Base-by-base conservation (phyloP, 2,329 filamentous ascomycete species). In the Didymella sp. region DNA sequence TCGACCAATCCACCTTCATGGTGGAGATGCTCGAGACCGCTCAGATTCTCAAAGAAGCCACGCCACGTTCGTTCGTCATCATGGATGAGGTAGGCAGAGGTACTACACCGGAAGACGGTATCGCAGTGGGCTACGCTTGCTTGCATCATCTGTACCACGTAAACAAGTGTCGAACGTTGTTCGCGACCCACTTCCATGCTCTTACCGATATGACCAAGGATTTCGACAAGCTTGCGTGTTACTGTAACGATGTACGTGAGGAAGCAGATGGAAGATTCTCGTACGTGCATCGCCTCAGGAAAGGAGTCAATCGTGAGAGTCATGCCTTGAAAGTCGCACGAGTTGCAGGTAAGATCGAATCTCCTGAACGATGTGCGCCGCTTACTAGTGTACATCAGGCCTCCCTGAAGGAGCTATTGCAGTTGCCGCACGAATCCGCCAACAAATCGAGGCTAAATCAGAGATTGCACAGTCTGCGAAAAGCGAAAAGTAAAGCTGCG, bases 21-120 rank as follows among this genome's bases (percentile, higher is more conserved):
- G 92, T 98, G 1, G 95, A 99, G 79, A 99, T 99, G 95, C 84
- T 97, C 2, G 95, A 99, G 78, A 96, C 95, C 19, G 93, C 94
- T 1, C 84, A 89, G 24, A 99, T 99, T 50, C 83, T 99, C 49
- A 90, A 89, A 59, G 84, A 90, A 64, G 94, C 95, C 0, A 98
- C 94, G 0, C 79, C 87, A 1, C 84, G 89, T 22, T 95, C 90
- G 0, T 96, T 99, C 68, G 94, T 83, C 59, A 94, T 99, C 75
- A 98, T 99, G 94, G 95, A 99, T 75, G 95, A 99, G 80, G 91
- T 99, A 33, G 95, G 95, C 0, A 85, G 95, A 44, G 95, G 95
- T 8, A 99, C 96, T 0, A 96, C 95, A 19, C 92, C 94, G 0
- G 89, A 94, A 69, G 95, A 98, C 73, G 95, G 95, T 2, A 85